phyloP scores from a whole-genome alignment of 495 filamentous ascomycete species.

The Hypoxylon rickii region DNA sequence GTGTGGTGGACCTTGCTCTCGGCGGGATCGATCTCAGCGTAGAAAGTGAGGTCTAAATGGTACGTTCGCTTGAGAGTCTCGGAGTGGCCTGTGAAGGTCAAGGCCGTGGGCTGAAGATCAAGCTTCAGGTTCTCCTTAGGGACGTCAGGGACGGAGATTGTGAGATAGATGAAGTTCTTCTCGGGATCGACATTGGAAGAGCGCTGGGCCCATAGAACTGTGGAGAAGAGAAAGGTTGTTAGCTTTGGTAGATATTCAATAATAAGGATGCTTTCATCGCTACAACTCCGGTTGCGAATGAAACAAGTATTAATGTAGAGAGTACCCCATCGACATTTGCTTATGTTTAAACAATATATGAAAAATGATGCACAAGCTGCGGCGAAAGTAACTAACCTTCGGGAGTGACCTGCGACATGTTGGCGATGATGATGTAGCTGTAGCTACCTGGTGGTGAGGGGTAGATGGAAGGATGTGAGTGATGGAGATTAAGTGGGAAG shows the following conservation, averaged over 20 bases:
- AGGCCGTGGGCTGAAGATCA: conserved; percentile 73
- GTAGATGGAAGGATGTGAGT: not conserved
- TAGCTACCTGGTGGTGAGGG: not conserved
- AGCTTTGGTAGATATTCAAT: conserved; percentile 11
- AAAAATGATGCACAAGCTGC: too few species aligned
- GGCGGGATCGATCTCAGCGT: conserved; percentile 83
- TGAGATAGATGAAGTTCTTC: conserved; percentile 93
- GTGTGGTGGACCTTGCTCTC: conserved; percentile 84
- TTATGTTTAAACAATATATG: too few species aligned
- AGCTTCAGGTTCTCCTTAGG: conserved; percentile 69
- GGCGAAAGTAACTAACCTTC: conserved; percentile 40
- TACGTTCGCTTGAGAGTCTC: conserved; percentile 81
- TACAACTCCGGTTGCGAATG: too few species aligned
- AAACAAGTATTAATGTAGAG: too few species aligned
- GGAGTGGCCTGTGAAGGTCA: conserved; percentile 81
- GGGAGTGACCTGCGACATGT: conserved; percentile 40
- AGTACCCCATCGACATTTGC: not conserved
- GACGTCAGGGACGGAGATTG: conserved; percentile 84
- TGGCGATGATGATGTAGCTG: conserved; percentile 7
- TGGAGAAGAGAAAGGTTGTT: conserved; percentile 9
- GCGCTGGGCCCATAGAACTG: conserved; percentile 98
- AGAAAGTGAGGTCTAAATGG: conserved; percentile 86
- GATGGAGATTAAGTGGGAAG: conserved; percentile 1
- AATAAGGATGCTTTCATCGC: not conserved
- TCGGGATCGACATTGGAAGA: conserved; percentile 76